A percentile compares a stretch with the other conserved stretches of the same genome.
Evolutionary conservation across 768 basidiomycete genomes (phyloP).

Genomic region (Dacryopinax primogenitus): DNA sequence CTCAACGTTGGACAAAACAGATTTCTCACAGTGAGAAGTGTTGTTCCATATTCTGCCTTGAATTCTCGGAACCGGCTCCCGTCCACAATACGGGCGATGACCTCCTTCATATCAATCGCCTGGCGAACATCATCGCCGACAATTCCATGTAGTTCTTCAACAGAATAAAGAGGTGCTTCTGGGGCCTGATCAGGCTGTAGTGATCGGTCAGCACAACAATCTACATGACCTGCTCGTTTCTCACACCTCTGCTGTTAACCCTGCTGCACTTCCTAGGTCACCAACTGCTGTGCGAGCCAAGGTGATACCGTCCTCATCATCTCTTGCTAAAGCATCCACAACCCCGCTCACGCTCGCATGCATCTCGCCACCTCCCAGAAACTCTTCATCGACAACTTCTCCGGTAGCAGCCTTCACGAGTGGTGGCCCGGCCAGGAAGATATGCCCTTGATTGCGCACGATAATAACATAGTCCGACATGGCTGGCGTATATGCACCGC

Average conservation of each 20-base stretch:
- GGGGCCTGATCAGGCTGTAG: conserved; percentile 44
- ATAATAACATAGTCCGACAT: conserved; percentile 95
- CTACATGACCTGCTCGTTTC: neutral
- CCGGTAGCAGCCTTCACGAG: conserved; percentile 91
- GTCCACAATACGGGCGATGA: conserved; percentile 83
- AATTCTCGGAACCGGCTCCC: conserved; percentile 88
- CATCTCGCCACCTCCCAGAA: conserved; percentile 81
- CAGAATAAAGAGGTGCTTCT: conserved; percentile 65
- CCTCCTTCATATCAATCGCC: conserved; percentile 85
- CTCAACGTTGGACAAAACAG: conserved; percentile 4
- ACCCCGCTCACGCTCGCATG: conserved; percentile 85
- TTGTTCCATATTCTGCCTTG: conserved; percentile 88
- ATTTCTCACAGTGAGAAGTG: conserved; percentile 64
- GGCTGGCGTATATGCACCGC: conserved; percentile 87
- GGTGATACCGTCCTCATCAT: conserved; percentile 73
- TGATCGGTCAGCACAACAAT: neutral
- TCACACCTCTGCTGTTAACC: conserved; percentile 18
- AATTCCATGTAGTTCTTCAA: conserved; percentile 76
- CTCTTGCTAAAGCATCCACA: conserved; percentile 72
- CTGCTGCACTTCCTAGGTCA: conserved; percentile 58
- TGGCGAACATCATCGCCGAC: conserved; percentile 83
- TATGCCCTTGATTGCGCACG: conserved; percentile 79
- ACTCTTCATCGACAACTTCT: conserved; percentile 84
- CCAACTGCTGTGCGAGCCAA: conserved; percentile 65
- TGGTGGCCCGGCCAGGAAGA: conserved; percentile 90